Conservation (phyloP, 2,329 filamentous ascomycete species). For the Lecanicillium sp. region DNA sequence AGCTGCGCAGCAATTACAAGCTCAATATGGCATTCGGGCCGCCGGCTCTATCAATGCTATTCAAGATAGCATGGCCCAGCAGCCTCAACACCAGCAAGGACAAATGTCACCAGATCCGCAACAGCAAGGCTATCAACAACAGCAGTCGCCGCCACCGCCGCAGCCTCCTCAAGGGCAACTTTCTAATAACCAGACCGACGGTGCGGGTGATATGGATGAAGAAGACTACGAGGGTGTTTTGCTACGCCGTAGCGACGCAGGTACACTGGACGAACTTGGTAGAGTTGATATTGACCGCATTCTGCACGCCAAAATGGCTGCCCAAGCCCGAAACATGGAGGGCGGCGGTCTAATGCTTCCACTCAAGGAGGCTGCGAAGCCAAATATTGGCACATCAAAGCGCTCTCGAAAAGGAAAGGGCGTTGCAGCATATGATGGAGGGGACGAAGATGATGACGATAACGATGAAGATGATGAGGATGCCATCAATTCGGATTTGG, state of each 20-base stretch:
- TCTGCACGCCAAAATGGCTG: conserved; percentile 60
- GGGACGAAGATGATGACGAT: conserved; percentile 46
- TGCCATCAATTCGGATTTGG: conserved; percentile 96
- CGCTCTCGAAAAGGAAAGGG: conserved; percentile 20
- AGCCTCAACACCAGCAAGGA: conserved; percentile 23
- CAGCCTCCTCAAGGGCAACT: conserved; percentile 15
- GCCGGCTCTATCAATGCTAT: conserved; percentile 58
- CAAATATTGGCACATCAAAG: conserved; percentile 12
- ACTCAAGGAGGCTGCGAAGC: conserved; percentile 45
- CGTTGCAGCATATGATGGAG: conserved; percentile 52
- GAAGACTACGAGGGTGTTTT: conserved; percentile 51
- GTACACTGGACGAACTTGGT: conserved; percentile 46
- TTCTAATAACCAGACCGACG: conserved; percentile 60
- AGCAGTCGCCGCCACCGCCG: conserved; percentile 18
- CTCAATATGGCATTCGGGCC: conserved; percentile 55
- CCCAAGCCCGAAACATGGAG: conserved; percentile 60
- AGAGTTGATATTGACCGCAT: conserved; percentile 58
- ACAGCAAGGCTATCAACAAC: conserved; percentile 14
- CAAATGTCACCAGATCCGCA: conserved; percentile 18
- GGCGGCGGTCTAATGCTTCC: conserved; percentile 70
- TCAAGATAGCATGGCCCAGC: conserved; percentile 32
- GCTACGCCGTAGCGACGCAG: conserved; percentile 45
- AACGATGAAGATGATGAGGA: conserved; percentile 70
- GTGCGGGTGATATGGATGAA: conserved; percentile 46
- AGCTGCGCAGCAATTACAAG: conserved; percentile 47